Base-by-base conservation (phyloP, 75 land plant species). In the Selaginella moellendorffii region DNA sequence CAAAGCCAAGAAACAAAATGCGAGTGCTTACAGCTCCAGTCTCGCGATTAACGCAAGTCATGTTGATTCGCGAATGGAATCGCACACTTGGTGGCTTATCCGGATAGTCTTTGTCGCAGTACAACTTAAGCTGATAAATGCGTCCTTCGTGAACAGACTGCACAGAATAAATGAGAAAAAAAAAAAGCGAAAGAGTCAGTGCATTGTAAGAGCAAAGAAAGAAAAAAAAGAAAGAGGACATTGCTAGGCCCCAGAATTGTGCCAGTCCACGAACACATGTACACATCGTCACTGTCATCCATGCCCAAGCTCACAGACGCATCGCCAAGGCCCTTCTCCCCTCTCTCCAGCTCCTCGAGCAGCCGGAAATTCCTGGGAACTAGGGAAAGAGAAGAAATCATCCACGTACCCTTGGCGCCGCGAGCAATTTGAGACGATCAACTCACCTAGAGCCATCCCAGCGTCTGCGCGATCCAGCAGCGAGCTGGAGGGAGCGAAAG, bases 81-180 rank as follows among this genome's bases (percentile, higher is more conserved):
- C 77, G 66, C 5, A 86, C 90, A 63, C 68, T 69, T 21, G 90
- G 90, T 10, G 90, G 84, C 22, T 71, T 81, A 31, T 84, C 82
- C 23, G 90, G 90, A 67, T 87, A 87, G 66, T 87, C 88, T 29
- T 79, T 81, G 56, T 78, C 90, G 70, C 90, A 87, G 63, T 80
- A 83, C 36, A 86, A 65, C 63, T 86, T 86, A 65, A 86, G 63
- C 46, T 85, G 86, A 62, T 85, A 83, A 66, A 86, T 86, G 28
- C 87, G 81, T 27, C 90, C 90, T 61, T 86, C 90, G 65, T 87
- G 90, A 8, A 84, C 90, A 54, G 87, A 75, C 90, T 87, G 80
- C 23, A 69, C 29, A 20, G 58, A 9, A 61, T 68, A 27, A 17
- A 66, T 12, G 27, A 5, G 5, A 36, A 36, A 36, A 36, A 36